These are phyloP conservation scores for Marvania coccoides DNA, from an alignment of 139 green algal genomes.

Conservation along the genomic window DNA sequence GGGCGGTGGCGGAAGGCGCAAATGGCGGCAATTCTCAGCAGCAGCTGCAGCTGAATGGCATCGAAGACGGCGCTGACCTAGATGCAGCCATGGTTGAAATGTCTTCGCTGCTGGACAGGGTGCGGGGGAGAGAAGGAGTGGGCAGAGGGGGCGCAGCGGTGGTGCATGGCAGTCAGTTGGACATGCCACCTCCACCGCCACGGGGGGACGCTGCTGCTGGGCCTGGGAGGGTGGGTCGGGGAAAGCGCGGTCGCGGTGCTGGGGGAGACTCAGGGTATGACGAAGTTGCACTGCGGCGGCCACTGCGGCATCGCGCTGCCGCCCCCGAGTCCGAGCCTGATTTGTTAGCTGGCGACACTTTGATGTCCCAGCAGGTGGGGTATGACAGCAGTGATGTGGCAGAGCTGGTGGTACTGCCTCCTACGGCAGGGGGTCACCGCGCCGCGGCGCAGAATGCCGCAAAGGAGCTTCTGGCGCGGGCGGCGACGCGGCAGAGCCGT, in stretches of 20 bases:
- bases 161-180: neutral
- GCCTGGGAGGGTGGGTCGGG: neutral
- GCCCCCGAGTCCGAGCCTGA: neutral
- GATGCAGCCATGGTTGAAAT: neutral
- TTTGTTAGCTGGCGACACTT: neutral
- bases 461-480: neutral
- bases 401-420: neutral
- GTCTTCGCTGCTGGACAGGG: neutral
- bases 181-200: constrained; percentile 5
- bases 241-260: neutral
- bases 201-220: neutral
- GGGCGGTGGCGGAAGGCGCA: neutral
- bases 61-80: neutral
- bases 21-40: neutral
- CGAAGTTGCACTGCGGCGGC: neutral
- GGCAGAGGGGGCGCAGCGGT: neutral
- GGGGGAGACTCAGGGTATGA: neutral
- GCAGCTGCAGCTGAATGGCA: neutral
- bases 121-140: neutral
- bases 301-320: neutral
- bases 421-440: neutral
- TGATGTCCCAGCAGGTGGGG: constrained; percentile 27
- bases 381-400: constrained; percentile 1
- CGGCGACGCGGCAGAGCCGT: neutral
- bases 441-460: neutral